Evolutionary conservation across 2,329 filamentous ascomycete species (phyloP).

Genomic region (Stylonectria norvegica): DNA sequence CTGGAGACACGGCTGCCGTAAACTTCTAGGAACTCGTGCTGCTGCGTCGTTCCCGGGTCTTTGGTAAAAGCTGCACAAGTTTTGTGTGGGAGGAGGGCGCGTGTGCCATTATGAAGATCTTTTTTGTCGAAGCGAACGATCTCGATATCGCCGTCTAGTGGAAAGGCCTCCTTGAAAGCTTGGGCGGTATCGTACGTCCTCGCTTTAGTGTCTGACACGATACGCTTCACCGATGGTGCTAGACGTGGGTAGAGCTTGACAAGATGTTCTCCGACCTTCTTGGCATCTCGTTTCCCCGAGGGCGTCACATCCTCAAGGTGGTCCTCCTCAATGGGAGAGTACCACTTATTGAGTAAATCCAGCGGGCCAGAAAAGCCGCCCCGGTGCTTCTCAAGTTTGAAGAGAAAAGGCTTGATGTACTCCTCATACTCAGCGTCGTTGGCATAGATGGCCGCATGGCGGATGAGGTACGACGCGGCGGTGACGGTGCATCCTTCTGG

Average conservation of each 20-base stretch:
- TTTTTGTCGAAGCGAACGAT: too few species aligned
- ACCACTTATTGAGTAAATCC: conserved; percentile 18
- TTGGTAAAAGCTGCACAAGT: conserved; percentile 21
- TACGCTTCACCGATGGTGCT: conserved; percentile 19
- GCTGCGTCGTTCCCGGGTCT: conserved; percentile 14
- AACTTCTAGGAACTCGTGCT: conserved; percentile 15
- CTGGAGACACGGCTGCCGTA: conserved; percentile 15
- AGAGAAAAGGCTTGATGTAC: conserved; percentile 21
- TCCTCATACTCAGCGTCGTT: conserved; percentile 24
- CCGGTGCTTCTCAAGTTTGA: conserved; percentile 19
- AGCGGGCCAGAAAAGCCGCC: conserved; percentile 19
- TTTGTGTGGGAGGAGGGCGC: conserved; percentile 24
- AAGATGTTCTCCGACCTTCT: conserved; percentile 15
- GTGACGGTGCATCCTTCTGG: conserved; percentile 22
- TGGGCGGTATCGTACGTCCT: too few species aligned
- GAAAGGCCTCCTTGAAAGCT: too few species aligned
- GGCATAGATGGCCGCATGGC: conserved; percentile 22
- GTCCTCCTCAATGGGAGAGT: conserved; percentile 21
- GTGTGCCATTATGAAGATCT: too few species aligned
- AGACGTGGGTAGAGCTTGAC: conserved; percentile 19
- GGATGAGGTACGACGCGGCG: conserved; percentile 21
- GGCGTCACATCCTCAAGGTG: conserved; percentile 22
- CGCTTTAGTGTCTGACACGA: too few species aligned
- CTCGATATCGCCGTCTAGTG: too few species aligned
- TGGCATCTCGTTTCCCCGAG: conserved; percentile 18